Evolutionary conservation across 768 basidiomycete genomes (phyloP), one percentile per base, ranked within the genome.

Genomic region (Trametopsis cervina): DNA sequence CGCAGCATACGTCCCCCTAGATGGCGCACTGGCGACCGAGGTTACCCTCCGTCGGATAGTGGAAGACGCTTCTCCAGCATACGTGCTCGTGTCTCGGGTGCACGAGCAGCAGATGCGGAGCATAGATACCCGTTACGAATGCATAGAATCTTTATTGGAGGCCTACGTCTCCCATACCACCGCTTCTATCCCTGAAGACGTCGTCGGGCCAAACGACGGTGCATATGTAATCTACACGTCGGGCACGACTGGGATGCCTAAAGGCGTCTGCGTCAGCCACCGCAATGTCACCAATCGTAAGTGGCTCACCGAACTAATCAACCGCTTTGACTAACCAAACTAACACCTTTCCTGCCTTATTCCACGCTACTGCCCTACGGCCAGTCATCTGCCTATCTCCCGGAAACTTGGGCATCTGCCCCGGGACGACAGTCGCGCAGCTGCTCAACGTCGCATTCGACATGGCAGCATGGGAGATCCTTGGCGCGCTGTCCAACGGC

Each of bases 381-480:
- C 9, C 40, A 49, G 47, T 42, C 7, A 20, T 64, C 60, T 45
- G 53, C 59, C 13, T 33, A 5, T 10, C 65, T 17, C 77, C 77
- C 33, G 77, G 75, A 26, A 77, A 75, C 50, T 63, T 78, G 11
- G 68, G 69, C 11, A 77, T 80, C 74, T 47, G 58, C n/a, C 75
- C 74, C 4, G 76, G 77, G 15, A 50, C 68, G 29, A 69, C 74
- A n/a, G 75, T 79, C 23, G 69, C 76, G 9, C 77, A 79, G 50
- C 60, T 79, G 27, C 70, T 80, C 66, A 78, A 79, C 52, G 73
- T 80, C 42, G 72, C 77, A 4, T 80, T 79, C 57, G 78, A 80
- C 52, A 78, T 80, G 75, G 74, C 72, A 41, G 75, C 75, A 21
- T 80, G 78, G 78, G 75, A 77, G 55, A 69, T 74, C 33, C 62